A percentile compares a stretch with the other conserved stretches of the same genome.
Evolutionary conservation across 805 yeast species (phyloP).

Genomic region (Peterozyma toletana): DNA sequence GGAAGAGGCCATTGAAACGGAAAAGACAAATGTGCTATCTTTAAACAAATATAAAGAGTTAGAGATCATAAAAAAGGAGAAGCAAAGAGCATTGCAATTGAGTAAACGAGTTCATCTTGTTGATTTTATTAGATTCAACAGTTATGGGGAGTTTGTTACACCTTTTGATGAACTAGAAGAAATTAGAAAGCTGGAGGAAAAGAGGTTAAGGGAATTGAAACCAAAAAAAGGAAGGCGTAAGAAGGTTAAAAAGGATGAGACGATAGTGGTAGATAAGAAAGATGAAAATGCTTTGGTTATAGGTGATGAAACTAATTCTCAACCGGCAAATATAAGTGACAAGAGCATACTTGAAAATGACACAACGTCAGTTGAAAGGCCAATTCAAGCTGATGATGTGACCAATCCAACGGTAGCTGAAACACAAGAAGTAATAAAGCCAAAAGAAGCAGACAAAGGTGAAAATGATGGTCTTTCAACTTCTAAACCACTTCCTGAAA

Average conservation of each 20-base stretch:
- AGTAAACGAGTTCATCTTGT: conserved; percentile 56
- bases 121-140: conserved; percentile 47
- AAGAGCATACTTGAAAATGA: neutral
- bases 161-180: conserved; percentile 59
- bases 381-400: neutral
- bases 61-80: conserved; percentile 73
- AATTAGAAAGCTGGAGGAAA: conserved; percentile 24
- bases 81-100: conserved; percentile 64
- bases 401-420: neutral
- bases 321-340: neutral
- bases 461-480: neutral
- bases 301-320: conserved; percentile 1
- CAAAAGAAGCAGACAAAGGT: conserved; percentile 2
- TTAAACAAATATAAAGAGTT: conserved; percentile 75
- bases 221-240: conserved; percentile 33
- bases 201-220: conserved; percentile 31
- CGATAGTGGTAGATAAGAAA: neutral
- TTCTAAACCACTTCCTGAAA: neutral
- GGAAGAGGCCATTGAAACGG: conserved; percentile 85
- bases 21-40: conserved; percentile 64
- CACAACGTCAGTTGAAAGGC: too few species aligned
- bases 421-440: conserved; percentile 9
- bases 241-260: conserved; percentile 12
- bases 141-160: conserved; percentile 42
- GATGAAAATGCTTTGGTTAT: neutral